Conservation (phyloP, 306 rosid species). For the Vicia sativa region DNA sequence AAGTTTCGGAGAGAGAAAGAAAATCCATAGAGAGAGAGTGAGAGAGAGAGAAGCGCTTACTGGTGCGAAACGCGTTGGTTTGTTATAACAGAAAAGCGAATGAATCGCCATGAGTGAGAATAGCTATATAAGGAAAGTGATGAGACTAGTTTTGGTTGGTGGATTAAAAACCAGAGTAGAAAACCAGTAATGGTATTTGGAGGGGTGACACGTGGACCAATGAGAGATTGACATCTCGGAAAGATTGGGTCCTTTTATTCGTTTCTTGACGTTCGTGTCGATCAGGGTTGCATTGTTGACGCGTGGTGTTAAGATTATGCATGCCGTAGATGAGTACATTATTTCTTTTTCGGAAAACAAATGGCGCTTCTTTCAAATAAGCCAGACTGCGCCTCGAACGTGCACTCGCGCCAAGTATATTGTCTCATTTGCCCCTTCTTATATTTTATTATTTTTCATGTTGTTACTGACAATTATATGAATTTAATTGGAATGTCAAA, state of each 20-base stretch:
- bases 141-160: constrained; percentile 36
- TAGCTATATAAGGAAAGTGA: constrained; percentile 77
- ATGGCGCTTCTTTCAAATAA: constrained; percentile 24
- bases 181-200: constrained; percentile 45
- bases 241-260: background rate
- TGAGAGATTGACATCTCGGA: background rate
- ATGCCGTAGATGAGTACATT: constrained; percentile 40
- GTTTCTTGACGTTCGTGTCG: constrained; percentile 32
- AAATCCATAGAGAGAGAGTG: constrained; percentile 19
- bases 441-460: no score
- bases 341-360: constrained; percentile 45
- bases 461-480: no score
- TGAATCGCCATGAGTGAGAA: constrained; percentile 51
- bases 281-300: constrained; percentile 52
- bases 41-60: constrained; percentile 41
- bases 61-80: constrained; percentile 33
- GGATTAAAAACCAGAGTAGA: constrained; percentile 35
- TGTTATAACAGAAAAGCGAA: constrained; percentile 56
- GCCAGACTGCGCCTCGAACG: background rate
- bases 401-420: background rate
- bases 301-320: constrained; percentile 56
- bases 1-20: constrained; percentile 44
- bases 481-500: no score
- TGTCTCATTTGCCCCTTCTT: constrained; percentile 9
- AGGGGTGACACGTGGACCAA: constrained; percentile 58